phyloP scores from a whole-genome alignment of 768 basidiomycete species.

The Lepiota venenata region DNA sequence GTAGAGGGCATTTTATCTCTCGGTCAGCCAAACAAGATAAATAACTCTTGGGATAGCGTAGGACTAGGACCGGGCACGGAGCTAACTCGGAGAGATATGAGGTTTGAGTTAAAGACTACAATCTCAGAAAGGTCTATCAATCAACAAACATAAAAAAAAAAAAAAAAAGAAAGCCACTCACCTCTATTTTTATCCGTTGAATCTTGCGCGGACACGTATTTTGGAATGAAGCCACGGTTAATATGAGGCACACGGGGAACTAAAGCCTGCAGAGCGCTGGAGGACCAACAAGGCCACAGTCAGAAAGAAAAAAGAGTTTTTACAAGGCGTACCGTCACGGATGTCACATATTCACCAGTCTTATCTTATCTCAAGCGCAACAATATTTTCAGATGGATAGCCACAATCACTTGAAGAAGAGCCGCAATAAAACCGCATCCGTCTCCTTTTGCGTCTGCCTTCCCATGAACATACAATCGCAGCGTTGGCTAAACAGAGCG shows the following conservation, averaged over 20 bases:
- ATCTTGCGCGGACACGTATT: not conserved
- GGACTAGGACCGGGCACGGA: not conserved
- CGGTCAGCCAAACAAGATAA: constrained; percentile 3
- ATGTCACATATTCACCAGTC: not conserved
- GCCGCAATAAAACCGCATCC: too few species aligned
- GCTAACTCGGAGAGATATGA: too few species aligned
- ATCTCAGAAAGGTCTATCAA: too few species aligned
- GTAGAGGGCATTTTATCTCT: constrained; percentile 21
- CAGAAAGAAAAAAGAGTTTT: not conserved
- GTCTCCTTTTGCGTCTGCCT: too few species aligned
- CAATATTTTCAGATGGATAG: too few species aligned
- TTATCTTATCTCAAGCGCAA: not conserved
- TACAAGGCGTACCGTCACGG: not conserved
- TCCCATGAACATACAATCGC: too few species aligned
- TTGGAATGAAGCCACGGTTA: not conserved
- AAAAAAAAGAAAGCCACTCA: not conserved
- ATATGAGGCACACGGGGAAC: not conserved
- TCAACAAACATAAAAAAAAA: not conserved
- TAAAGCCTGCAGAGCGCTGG: not conserved
- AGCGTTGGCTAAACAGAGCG: too few species aligned
- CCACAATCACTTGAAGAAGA: too few species aligned
- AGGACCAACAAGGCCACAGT: not conserved
- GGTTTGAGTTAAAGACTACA: too few species aligned
- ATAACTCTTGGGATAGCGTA: not conserved
- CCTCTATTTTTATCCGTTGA: not conserved